Base-by-base conservation (phyloP, 1,284 basidiomycete species). In the Bondarzewia mesenterica region DNA sequence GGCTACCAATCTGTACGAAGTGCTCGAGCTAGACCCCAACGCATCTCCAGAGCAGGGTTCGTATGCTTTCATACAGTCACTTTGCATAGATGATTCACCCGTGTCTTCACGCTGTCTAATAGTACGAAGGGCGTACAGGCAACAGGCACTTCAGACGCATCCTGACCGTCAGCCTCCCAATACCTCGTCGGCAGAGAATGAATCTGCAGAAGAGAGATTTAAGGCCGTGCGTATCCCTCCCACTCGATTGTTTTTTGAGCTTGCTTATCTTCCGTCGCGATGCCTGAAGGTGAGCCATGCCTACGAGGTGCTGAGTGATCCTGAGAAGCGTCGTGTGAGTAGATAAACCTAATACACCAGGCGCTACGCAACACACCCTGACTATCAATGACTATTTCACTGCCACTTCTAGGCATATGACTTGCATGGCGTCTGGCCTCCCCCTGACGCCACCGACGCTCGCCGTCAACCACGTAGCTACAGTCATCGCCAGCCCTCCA, bases 381-480 rank as follows among this genome's bases (percentile, higher is more conserved):
- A n/a, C 49, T 35, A 51, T 48, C 16, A 25, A 40, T 42, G 15
- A n/a, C 54, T 15, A 47, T 45, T 27, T 18, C 18, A 38, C 18
- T 18, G 36, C 16, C 27, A 39, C 32, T 27, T 29, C 35, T 51
- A 85, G 75, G 52, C 73, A n/a, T 89, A 89, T 61, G 87, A 89
- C 59, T 60, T 63, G 20, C 66, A 81, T 54, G 84, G 86, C 37
- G 70, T 79, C 43, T 89, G 82, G 80, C 86, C 86, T 12, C 82
- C 82, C 14, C 81, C 82, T 3, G 53, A 46, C 42, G 56, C 50
- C 53, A 12, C 39, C 40, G 3, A 23, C 27, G 14, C 37, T 15
- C 40, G 21, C 10, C 32, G 16, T 15, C n/a, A 42, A 15, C 29
- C 27, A 12, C 15, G 14, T 10, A 40, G 12, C 38, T 18, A 16